Base-by-base conservation (phyloP, 345 rosid genomes). In the thale cress (Arabidopsis thaliana) region DNA sequence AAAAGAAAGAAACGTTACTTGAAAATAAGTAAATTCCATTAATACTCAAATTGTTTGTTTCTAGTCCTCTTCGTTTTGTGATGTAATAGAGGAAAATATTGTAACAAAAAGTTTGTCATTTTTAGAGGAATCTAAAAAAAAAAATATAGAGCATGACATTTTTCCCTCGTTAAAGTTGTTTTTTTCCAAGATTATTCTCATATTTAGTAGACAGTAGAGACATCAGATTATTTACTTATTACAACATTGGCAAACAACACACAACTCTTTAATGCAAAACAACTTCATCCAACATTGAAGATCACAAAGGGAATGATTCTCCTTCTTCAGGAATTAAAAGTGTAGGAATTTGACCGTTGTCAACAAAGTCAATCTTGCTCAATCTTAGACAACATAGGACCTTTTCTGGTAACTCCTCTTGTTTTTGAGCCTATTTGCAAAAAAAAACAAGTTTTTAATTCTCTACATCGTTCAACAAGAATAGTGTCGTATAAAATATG, bases 361-460 rank as follows among this genome's bases (percentile, higher is more conserved):
- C 85, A 4, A 83, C 82, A 46, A 93, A 93, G 52, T 90, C 91
- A 28, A 93, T 84, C 86, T 87, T 90, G 91, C 81, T 90, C 49
- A 93, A 52, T 71, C 98, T 85, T 75, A 93, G 45, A 75, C 98
- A 90, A 79, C 98, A 93, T 23, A 93, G 60, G 67, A 83, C 85
- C 59, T 84, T 84, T 79, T 93, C 96, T 1, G 96, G 98, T 33
- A 93, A 82, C 73, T 93, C 98, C 48, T 90, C 98, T 13, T 78
- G 93, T 72, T 84, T 93, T 51, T 93, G 98, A 20, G 96, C 95
- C 98, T 93, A 83, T 84, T 42, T 11, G 56, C 52, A 57, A 72
- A 40, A 36, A 57, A 72, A 40, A 36, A 36, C 4, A 23, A 57
- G 2, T 9, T 13, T 32, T 34, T 6, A 45, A 46, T 24, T 13